Evolutionary conservation across 1,284 basidiomycete genomes (phyloP).

Genomic region (Xanthoconium separans): DNA sequence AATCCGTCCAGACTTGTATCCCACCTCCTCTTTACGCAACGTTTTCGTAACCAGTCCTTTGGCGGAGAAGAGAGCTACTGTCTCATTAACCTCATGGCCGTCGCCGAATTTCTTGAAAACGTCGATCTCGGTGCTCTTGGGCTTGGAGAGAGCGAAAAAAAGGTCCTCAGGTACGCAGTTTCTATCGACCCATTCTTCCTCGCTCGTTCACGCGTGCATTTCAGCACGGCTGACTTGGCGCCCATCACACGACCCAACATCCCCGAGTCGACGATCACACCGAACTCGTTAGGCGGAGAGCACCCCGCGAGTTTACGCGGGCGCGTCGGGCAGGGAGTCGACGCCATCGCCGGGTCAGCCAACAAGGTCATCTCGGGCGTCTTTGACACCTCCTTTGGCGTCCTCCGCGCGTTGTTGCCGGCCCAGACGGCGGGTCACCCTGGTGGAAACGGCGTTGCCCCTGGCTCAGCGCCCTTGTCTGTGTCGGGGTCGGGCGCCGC

Average conservation of each 20-base stretch:
- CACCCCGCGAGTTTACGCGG: conserved; percentile 59
- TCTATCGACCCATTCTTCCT: neutral
- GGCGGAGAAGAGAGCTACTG: conserved; percentile 87
- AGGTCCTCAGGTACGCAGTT: conserved; percentile 50
- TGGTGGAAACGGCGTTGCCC: neutral
- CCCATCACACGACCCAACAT: conserved; percentile 47
- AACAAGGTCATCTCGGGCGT: conserved; percentile 86
- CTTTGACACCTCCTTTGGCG: conserved; percentile 81
- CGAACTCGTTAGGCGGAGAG: conserved; percentile 10
- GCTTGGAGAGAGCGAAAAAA: conserved; percentile 63
- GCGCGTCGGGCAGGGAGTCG: conserved; percentile 79
- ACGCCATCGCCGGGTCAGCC: conserved; percentile 78
- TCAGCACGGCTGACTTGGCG: conserved; percentile 70
- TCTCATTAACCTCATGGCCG: conserved; percentile 90
- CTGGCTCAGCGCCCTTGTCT: neutral
- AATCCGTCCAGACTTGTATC: conserved; percentile 86
- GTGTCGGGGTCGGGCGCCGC: conserved; percentile 3
- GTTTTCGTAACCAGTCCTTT: conserved; percentile 75
- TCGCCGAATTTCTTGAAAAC: conserved; percentile 91
- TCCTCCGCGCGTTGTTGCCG: conserved; percentile 65
- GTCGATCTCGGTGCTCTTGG: conserved; percentile 85
- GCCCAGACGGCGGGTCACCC: conserved; percentile 41
- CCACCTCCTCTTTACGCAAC: conserved; percentile 83
- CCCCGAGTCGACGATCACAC: conserved; percentile 22
- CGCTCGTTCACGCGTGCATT: neutral